Evolutionary conservation across 2,329 filamentous ascomycete species (phyloP), one percentile per base, ranked within the genome.

Genomic region (Arthroderma sp.): DNA sequence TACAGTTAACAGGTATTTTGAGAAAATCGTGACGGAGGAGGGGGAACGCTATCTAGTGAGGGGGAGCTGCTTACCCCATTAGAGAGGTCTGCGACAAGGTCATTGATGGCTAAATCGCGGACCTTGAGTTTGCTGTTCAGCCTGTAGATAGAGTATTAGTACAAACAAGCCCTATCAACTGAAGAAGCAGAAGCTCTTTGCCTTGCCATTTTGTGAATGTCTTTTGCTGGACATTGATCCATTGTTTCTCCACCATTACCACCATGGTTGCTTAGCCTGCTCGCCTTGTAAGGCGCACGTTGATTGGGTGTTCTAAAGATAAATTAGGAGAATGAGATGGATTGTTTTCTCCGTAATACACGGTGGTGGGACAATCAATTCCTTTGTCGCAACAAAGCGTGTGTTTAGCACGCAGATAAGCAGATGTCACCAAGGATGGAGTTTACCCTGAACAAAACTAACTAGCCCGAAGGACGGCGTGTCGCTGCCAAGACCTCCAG

Each of bases 121-220:
- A 72, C 75, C 62, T 83, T 81, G 57, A 98, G 72, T 69, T 98
- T 98, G 56, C 86, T 93, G 68, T 98, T 98, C 54, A 98, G 78
- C 91, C 87, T 91, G 60, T 15, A 41, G 11, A 29, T 10, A 29
- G 49, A 37, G 3, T 29, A 10, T 37, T 29, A 37, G 27, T 37
- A 36, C 30, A 40, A 29, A 31, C 39, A 30, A 30, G 30, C 27
- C 22, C 31, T 33, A 22, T 22, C 4, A 2, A 30, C 9, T 6
- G 22, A 15, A 32, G 32, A 29, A 37, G 37, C 36, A 15, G 41
- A 52, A 36, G n/a, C 32, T 6, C 52, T 47, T 47, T 27, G 29
- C 51, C 54, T 6, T 41, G 85, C 83, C 91, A 98, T 85, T 96
- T 98, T 48, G 88, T 94, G 67, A 98, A 98, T 29, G 91, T 98